A percentile compares a stretch with the other conserved stretches of the same genome.
These are phyloP conservation scores for Teratosphaeria viscida DNA, from an alignment of 2,329 filamentous ascomycete genomes.

Conservation along the genomic window DNA sequence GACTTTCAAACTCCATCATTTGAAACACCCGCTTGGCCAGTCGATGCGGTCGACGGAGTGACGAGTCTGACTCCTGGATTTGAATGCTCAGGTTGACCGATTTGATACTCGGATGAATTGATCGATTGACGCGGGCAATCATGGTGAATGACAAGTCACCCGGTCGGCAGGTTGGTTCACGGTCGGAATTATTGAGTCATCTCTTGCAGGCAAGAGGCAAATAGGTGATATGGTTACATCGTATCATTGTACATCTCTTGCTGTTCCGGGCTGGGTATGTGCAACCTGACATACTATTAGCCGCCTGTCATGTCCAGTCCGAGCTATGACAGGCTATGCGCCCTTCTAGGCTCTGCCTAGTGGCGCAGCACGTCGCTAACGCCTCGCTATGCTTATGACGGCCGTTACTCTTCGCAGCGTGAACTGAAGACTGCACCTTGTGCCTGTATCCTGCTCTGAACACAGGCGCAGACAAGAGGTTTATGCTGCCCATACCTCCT, in stretches of 20 bases:
- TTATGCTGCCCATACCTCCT: constrained; percentile 88
- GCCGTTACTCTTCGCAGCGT: background rate
- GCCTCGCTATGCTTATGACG: background rate
- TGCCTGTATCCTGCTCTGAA: too few relatives aligned
- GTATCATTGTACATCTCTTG: background rate
- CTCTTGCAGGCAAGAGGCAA: too few relatives aligned
- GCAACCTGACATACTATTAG: background rate
- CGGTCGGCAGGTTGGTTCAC: too few relatives aligned
- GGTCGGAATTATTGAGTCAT: too few relatives aligned
- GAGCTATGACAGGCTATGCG: background rate
- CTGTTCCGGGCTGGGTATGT: background rate
- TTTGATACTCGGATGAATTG: too few relatives aligned
- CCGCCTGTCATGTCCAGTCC: background rate
- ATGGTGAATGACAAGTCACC: too few relatives aligned
- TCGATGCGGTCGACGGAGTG: too few relatives aligned
- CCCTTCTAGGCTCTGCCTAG: background rate
- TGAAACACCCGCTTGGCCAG: too few relatives aligned
- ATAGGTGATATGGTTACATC: background rate
- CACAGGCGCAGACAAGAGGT: background rate
- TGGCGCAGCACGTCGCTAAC: background rate
- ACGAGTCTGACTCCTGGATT: too few relatives aligned
- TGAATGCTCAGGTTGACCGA: too few relatives aligned
- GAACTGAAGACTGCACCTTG: background rate
- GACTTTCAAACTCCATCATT: too few relatives aligned
- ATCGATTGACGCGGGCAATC: too few relatives aligned